Evolutionary conservation across 129 eudicot species (phyloP), one percentile per base, ranked within the genome.

Genomic region (Helianthus annuus): DNA sequence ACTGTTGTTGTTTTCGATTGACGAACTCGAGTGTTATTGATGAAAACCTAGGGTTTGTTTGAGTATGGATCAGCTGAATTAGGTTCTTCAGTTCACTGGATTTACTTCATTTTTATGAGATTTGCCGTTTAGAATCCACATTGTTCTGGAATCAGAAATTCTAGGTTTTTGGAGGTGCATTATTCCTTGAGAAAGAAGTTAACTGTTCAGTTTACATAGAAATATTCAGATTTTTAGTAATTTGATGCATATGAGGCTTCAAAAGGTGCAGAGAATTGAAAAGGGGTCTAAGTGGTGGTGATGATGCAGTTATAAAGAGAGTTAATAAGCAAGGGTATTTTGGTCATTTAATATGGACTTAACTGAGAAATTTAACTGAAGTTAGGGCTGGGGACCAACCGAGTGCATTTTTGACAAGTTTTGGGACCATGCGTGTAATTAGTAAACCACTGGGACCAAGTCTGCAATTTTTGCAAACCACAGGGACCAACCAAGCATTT

Each of bases 241-340:
- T 64, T 71, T 73, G 84, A 73, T 65, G 87, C 87, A 82, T 84
- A 81, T 87, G 93, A 84, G 89, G 79, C 79, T 79, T 84, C 85
- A 53, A 55, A n/a, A n/a, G n/a, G n/a, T n/a, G n/a, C n/a, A n/a
- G n/a, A n/a, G n/a, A n/a, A n/a, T n/a, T n/a, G n/a, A n/a, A n/a
- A n/a, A n/a, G n/a, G n/a, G n/a, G n/a, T n/a, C n/a, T n/a, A n/a
- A n/a, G n/a, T n/a, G n/a, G n/a, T n/a, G n/a, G n/a, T n/a, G n/a
- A n/a, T n/a, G n/a, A n/a, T n/a, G n/a, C n/a, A n/a, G n/a, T n/a
- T n/a, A n/a, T n/a, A n/a, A n/a, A n/a, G n/a, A n/a, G n/a, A n/a
- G n/a, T n/a, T n/a, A n/a, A n/a, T n/a, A n/a, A n/a, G n/a, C n/a
- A n/a, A n/a, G n/a, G n/a, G n/a, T n/a, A n/a, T n/a, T n/a, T n/a